These are phyloP conservation scores for Apiospora pterosperma DNA, from an alignment of 2,329 filamentous ascomycete genomes.

Conservation along the genomic window DNA sequence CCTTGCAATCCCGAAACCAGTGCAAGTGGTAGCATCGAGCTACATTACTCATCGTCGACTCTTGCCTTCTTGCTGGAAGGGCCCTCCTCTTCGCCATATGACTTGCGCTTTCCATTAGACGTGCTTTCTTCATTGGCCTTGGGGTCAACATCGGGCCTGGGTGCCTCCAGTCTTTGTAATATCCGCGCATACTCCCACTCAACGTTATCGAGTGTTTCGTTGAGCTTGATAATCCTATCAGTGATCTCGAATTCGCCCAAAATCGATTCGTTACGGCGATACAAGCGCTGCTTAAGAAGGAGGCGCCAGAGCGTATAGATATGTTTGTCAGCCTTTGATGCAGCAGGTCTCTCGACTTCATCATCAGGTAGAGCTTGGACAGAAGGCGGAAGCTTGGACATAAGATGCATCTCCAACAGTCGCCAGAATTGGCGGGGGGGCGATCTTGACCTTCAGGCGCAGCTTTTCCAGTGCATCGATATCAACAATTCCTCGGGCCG, in stretches of 20 bases:
- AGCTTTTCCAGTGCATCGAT: conserved; percentile 51
- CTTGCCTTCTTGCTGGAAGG: conserved; percentile 43
- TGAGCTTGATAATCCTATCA: conserved; percentile 70
- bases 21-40: conserved; percentile 7
- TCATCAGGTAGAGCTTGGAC: conserved; percentile 48
- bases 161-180: conserved; percentile 35
- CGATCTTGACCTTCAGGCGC: conserved; percentile 65
- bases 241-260: conserved; percentile 65
- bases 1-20: conserved; percentile 7
- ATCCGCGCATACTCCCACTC: conserved; percentile 71
- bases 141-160: conserved; percentile 12
- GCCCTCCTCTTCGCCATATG: conserved; percentile 25
- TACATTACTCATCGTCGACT: conserved; percentile 26
- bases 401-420: conserved; percentile 72
- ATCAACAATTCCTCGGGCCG: conserved; percentile 52
- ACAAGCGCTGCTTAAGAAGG: conserved; percentile 73
- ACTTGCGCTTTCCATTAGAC: conserved; percentile 45
- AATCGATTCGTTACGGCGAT: conserved; percentile 69
- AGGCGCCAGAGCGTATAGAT: conserved; percentile 70
- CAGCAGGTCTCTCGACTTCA: conserved; percentile 28
- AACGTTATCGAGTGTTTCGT: conserved; percentile 65
- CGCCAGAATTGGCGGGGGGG: conserved; percentile 72
- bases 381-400: conserved; percentile 54
- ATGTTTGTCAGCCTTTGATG: conserved; percentile 52
- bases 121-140: conserved; percentile 3